These are phyloP conservation scores for Sequoiadendron giganteum DNA, from an alignment of 75 land plant species.

Conservation along the genomic window DNA sequence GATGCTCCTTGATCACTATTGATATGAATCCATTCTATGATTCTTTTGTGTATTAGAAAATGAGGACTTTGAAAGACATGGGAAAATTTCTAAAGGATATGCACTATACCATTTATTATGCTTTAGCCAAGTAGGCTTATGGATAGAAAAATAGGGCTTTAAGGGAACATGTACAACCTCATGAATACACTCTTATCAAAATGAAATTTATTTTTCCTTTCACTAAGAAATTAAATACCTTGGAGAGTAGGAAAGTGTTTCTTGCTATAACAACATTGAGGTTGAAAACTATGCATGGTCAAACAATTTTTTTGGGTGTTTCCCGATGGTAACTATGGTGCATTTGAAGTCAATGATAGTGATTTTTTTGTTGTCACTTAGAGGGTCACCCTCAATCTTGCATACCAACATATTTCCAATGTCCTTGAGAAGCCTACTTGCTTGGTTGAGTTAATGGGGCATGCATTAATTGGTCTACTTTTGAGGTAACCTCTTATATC, in stretches of 20 bases:
- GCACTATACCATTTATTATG: conserved; percentile 59
- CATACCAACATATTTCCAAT: conserved; percentile 33
- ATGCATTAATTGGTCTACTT: conserved; percentile 77
- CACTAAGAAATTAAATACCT: conserved; percentile 39
- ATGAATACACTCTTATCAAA: neutral
- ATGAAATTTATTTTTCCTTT: conserved; percentile 80
- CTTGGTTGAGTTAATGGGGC: conserved; percentile 70
- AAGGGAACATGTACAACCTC: conserved; percentile 53
- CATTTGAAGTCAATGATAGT: conserved; percentile 79
- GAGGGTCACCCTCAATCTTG: conserved; percentile 50
- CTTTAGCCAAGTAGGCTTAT: conserved; percentile 85
- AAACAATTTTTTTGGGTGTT: conserved; percentile 90
- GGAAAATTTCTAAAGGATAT: conserved; percentile 83
- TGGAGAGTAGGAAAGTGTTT: conserved; percentile 71
- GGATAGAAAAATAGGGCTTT: conserved; percentile 95
- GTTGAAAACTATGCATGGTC: conserved; percentile 96
- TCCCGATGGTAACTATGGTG: conserved; percentile 87
- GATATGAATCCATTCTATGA: conserved; percentile 88
- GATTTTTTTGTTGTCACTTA: conserved; percentile 77
- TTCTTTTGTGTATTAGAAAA: conserved; percentile 86
- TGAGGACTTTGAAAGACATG: conserved; percentile 57
- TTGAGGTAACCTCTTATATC: conserved; percentile 76
- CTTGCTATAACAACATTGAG: conserved; percentile 86
- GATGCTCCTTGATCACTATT: conserved; percentile 88
- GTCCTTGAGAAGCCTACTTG: conserved; percentile 75